Evolutionary conservation across 441 rosid species (phyloP).

Genomic region (Gossypium laxum): DNA sequence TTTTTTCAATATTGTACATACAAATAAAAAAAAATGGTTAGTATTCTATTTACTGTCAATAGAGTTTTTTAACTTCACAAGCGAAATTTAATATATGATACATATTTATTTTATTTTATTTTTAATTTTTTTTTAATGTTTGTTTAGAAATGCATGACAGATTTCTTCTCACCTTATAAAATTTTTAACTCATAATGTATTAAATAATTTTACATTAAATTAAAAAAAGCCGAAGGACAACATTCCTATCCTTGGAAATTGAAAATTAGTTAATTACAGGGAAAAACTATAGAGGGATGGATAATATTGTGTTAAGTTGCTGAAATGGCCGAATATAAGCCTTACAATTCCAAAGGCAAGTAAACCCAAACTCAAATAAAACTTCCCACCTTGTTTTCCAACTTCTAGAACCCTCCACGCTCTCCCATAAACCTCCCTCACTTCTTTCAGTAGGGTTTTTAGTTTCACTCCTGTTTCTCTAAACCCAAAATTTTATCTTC

Average conservation of each 20-base stretch:
- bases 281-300: neutral
- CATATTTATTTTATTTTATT: too few relatives aligned
- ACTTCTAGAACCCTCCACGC: slow-evolving; percentile 10
- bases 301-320: neutral
- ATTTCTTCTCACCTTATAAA: too few relatives aligned
- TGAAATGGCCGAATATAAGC: slow-evolving; percentile 14
- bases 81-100: too few relatives aligned
- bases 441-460: slow-evolving; percentile 15
- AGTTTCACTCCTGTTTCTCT: neutral
- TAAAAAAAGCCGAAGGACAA: too few relatives aligned
- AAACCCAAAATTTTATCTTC: neutral
- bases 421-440: slow-evolving; percentile 17
- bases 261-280: neutral
- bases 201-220: neutral
- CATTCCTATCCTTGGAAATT: too few relatives aligned
- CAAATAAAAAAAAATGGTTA: too few relatives aligned
- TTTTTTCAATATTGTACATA: too few relatives aligned
- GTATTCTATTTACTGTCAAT: too few relatives aligned
- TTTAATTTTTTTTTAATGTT: too few relatives aligned
- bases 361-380: neutral
- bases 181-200: too few relatives aligned
- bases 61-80: too few relatives aligned
- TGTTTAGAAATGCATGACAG: too few relatives aligned
- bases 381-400: neutral
- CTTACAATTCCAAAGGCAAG: neutral